Base-by-base conservation (phyloP, 768 basidiomycete genomes). In the Naganishia onofrii region DNA sequence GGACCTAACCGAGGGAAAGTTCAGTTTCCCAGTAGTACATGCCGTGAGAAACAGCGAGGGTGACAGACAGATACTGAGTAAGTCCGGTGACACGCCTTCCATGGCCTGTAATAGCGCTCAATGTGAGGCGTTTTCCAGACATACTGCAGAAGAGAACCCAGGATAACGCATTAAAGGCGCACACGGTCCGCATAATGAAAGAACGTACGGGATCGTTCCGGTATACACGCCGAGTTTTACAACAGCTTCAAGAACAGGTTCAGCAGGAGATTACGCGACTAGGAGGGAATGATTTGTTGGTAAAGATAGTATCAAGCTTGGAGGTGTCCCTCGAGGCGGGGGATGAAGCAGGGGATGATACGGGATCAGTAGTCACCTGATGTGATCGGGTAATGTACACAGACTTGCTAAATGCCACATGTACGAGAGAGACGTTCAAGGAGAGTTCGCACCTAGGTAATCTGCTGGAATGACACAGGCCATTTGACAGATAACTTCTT, bases 1-100 rank as follows among this genome's bases (percentile, higher is more conserved):
- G 81, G 95, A 98, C 78, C 84, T 98, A 17, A 89, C 91, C 0
- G 95, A 97, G 82, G 95, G 95, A 8, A 98, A 98, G 80, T 98
- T 98, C 83, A 94, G 92, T 3, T 98, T 98, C 82, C 94, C 93
- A 0, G 85, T 97, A 36, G 88, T 98, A 0, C 95, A 97, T 79
- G 88, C 90, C 23, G 88, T 97, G 56, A 88, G 90, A 34, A 86
- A 90, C 8, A 58, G 58, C 46, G 60, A 44, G 36, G 87, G 93
- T 77, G 84, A 92, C 80, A 85, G 87, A 38, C 89, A 89, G 79
- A 85, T 98, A 38, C 84, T 96, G 66, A 94, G 93, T 94, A 74
- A 71, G 89, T 83, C 36, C 5, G 19, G 42, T 23, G 12, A 5
- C 46, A 46, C 3, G 5, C 8, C 46, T 46, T 46, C 46, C 8